Evolutionary conservation across 352 stramenopile genomes (phyloP).

Genomic region (Phytophthora idaei): DNA sequence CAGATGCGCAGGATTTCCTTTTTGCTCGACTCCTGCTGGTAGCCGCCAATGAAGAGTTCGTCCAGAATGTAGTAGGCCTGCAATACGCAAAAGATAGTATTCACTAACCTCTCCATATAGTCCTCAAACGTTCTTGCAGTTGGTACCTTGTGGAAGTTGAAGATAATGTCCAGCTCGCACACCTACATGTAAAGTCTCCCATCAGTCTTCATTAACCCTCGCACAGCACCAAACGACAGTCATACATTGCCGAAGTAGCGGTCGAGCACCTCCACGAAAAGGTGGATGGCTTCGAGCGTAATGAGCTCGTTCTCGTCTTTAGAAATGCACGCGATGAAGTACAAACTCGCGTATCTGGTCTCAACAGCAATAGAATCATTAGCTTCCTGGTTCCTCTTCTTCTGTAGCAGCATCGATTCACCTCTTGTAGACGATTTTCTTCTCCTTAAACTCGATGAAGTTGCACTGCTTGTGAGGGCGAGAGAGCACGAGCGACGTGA

Average conservation of each 20-base stretch:
- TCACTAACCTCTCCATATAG: neutral
- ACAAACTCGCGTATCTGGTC: slow-evolving; percentile 94
- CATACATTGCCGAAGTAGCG: slow-evolving; percentile 96
- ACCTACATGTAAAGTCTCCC: slow-evolving; percentile 46
- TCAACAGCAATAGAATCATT: slow-evolving; percentile 1
- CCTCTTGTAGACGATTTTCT: slow-evolving; percentile 98
- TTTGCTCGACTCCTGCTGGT: slow-evolving; percentile 97
- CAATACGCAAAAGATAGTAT: neutral
- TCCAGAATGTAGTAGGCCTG: slow-evolving; percentile 99
- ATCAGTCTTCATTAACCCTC: neutral
- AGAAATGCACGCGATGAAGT: slow-evolving; percentile 97
- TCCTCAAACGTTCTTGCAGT: neutral
- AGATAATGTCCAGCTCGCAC: slow-evolving; percentile 98
- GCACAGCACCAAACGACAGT: neutral
- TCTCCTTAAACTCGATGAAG: slow-evolving; percentile 98
- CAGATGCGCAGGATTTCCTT: slow-evolving; percentile 90
- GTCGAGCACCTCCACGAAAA: slow-evolving; percentile 98
- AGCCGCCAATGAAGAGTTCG: slow-evolving; percentile 98
- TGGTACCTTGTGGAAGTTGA: slow-evolving; percentile 99
- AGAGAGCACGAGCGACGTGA: slow-evolving; percentile 88
- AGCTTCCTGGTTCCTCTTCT: neutral
- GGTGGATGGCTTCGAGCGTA: slow-evolving; percentile 97
- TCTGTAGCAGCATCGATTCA: slow-evolving; percentile 16
- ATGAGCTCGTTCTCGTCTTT: slow-evolving; percentile 98
- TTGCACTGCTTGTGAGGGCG: slow-evolving; percentile 87